These are phyloP conservation scores for Tetradesmus obliquus DNA, from an alignment of 139 green algal species.

Conservation along the genomic window DNA sequence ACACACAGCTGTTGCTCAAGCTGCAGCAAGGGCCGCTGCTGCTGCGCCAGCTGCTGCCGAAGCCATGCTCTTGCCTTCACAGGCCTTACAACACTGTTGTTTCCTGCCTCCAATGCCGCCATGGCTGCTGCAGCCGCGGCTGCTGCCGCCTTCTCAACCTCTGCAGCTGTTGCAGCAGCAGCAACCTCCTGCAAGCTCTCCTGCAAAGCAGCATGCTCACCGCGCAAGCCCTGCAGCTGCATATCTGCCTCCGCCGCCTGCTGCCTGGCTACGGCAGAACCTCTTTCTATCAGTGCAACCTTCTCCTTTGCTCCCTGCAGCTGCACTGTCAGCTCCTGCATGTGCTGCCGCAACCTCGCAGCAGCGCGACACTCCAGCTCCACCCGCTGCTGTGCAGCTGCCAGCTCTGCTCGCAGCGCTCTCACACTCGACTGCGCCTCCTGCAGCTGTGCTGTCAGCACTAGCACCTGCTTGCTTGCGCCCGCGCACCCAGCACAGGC, in stretches of 20 bases:
- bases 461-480: background rate
- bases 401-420: background rate
- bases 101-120: background rate
- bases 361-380: background rate
- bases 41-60: too few species aligned
- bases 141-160: background rate
- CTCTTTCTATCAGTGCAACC: background rate
- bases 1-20: too few species aligned
- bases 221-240: background rate
- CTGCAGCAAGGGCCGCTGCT: background rate
- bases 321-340: background rate
- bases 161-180: background rate
- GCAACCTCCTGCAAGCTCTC: background rate
- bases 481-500: background rate
- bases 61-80: too few species aligned
- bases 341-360: background rate
- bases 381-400: background rate
- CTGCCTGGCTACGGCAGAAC: background rate
- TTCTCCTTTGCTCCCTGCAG: background rate
- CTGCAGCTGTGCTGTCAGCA: background rate
- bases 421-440: background rate
- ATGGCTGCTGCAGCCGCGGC: background rate
- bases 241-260: background rate
- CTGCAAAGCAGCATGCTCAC: background rate
- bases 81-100: too few species aligned